Evolutionary conservation across 192 early-diverging fungal genomes (phyloP), one percentile per base, ranked within the genome.

Genomic region (Coemansia sp.): DNA sequence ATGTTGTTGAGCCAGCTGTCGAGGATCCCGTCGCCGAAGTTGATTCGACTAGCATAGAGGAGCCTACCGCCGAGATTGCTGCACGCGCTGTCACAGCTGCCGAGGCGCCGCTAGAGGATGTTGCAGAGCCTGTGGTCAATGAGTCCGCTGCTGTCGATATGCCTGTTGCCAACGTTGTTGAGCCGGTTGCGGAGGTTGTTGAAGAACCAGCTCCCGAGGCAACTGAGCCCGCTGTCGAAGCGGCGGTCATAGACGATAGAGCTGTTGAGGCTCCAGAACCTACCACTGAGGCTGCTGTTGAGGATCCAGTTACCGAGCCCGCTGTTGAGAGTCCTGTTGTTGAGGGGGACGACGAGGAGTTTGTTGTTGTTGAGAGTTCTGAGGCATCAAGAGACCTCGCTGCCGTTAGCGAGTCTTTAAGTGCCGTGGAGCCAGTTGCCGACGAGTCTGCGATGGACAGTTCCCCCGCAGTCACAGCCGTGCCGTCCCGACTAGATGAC

Each of bases 401-500:
- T 43, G 4, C 40, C 18, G 60, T 47, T 49, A 56, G 55, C 59
- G 59, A 49, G 24, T 11, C 43, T 59, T 22, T 13, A 47, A 13
- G 4, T 12, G 50, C 50, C 7, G 50, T 11, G 10, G 50, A 53
- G 13, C 44, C 64, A 37, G 60, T 43, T 41, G 50, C 60, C 15
- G 63, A 52, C 2, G 70, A 66, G 60, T 22, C 22, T 32, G 18
- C 32, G n/a, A 12, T 15, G 4, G 56, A 41, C 8, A 3, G 18
- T 24, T 24, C 50, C 22, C 50, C 50, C 27, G 50, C 27, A 53
- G 12, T 11, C 24, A n/a, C 27, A 9, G 27, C 50, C n/a, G 50
- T 29, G 50, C 62, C 44, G 24, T 44, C 44, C 30, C 34, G 22
- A 30, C 65, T 38, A 27, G 69, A 34, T 32, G 55, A 62, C 61